Percentiles rank a stretch among this genome's conserved stretches.
phyloP scores from a whole-genome alignment of 1,284 basidiomycete genomes.

The Phellopilus nigrolimitatus region DNA sequence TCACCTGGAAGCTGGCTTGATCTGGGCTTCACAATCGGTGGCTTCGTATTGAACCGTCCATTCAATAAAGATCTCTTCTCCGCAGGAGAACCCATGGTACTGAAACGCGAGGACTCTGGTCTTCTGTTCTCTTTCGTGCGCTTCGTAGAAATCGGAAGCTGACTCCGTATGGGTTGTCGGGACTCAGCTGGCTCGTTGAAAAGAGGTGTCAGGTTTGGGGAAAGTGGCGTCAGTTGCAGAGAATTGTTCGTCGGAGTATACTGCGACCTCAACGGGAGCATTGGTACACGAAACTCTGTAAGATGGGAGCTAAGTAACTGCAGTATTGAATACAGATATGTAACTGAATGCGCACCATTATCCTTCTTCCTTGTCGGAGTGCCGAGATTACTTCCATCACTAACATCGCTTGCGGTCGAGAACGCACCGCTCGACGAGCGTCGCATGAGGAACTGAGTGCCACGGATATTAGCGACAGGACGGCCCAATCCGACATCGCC shows the following conservation, averaged over 20 bases:
- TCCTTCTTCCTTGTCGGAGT: slow-evolving; percentile 56
- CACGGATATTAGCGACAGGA: slow-evolving; percentile 34
- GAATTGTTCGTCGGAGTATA: slow-evolving; percentile 43
- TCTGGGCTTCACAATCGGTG: slow-evolving; percentile 22
- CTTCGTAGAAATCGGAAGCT: slow-evolving; percentile 22
- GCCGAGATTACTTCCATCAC: slow-evolving; percentile 41
- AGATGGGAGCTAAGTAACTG: not conserved
- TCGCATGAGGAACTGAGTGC: slow-evolving; percentile 59
- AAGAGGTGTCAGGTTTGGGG: slow-evolving; percentile 46
- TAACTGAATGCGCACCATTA: slow-evolving; percentile 36
- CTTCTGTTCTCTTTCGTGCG: slow-evolving; percentile 13
- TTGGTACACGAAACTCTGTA: slow-evolving; percentile 48
- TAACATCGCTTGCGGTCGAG: slow-evolving; percentile 62
- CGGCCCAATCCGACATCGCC: slow-evolving; percentile 63
- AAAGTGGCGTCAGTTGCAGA: slow-evolving; percentile 28
- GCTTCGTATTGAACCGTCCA: slow-evolving; percentile 2
- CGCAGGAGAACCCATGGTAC: slow-evolving; percentile 16
- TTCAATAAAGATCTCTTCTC: slow-evolving; percentile 21
- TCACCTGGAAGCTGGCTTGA: slow-evolving; percentile 20
- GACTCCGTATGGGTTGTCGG: slow-evolving; percentile 29
- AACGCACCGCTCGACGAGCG: slow-evolving; percentile 74
- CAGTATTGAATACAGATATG: slow-evolving; percentile 5
- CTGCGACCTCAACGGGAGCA: slow-evolving; percentile 40
- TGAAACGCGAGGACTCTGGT: slow-evolving; percentile 6
- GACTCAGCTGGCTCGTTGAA: slow-evolving; percentile 45